These are phyloP conservation scores for Aspergillus sp. DNA, from an alignment of 2,329 filamentous ascomycete genomes.

Conservation along the genomic window DNA sequence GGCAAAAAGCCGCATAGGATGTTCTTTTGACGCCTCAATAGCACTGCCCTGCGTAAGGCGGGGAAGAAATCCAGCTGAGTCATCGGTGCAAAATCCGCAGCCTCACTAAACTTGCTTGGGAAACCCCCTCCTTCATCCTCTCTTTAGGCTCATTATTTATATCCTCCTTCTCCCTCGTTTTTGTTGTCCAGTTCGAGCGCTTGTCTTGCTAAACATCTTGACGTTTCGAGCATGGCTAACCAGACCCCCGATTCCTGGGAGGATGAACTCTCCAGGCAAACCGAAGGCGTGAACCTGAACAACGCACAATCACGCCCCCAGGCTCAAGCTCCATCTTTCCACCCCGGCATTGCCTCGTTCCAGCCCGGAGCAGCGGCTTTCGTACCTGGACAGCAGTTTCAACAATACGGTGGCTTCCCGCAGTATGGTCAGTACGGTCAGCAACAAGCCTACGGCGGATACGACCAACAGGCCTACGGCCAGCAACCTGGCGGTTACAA, in stretches of 20 bases:
- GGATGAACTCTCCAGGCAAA: constrained; percentile 78
- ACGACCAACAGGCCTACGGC: constrained; percentile 44
- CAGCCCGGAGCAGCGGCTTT: constrained; percentile 69
- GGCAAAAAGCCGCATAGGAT: constrained; percentile 14
- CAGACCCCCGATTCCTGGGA: constrained; percentile 83
- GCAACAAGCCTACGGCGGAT: constrained; percentile 47
- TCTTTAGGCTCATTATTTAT: constrained; percentile 4
- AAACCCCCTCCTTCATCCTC: constrained; percentile 25
- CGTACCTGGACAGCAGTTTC: constrained; percentile 69
- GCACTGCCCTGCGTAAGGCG: constrained; percentile 14
- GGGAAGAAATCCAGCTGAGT: constrained; percentile 25
- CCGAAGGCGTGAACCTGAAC: constrained; percentile 74
- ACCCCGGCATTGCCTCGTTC: constrained; percentile 64
- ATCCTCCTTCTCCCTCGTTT: constrained; percentile 12
- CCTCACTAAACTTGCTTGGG: constrained; percentile 3
- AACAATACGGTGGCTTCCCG: constrained; percentile 55
- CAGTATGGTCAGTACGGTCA: constrained; percentile 52
- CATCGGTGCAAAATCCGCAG: constrained; percentile 30
- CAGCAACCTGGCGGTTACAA: constrained; percentile 40
- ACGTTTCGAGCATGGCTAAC: constrained; percentile 68
- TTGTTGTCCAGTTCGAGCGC: constrained; percentile 20
- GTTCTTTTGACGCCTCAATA: constrained; percentile 12
- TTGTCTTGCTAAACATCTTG: constrained; percentile 22
- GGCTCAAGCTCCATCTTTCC: constrained; percentile 58
- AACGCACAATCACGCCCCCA: constrained; percentile 54